Base-by-base conservation (phyloP, 495 filamentous ascomycete species). In the Podospora tetraspora region DNA sequence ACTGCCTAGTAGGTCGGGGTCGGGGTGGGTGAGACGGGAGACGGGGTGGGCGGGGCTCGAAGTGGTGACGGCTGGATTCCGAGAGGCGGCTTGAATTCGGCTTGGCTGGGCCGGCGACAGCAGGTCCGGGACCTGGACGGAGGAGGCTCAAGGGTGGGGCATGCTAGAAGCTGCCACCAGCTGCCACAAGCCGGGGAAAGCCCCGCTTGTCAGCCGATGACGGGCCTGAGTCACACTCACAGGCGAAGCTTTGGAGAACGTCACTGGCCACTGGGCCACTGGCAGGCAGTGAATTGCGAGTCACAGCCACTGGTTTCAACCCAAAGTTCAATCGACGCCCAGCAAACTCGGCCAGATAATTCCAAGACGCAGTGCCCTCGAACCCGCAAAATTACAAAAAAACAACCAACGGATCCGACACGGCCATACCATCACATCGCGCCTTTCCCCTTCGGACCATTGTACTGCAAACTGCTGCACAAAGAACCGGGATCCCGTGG, bases 161-260 rank as follows among this genome's bases (percentile, higher is more conserved):
- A 19, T 61, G 66, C 60, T 61, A 29, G 34, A 24, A 68, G 66
- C 71, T 71, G 71, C 27, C 68, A 65, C 62, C 68, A 69, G 69
- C 63, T 68, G 68, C 43, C 63, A 22, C 43, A 27, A 21, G 22
- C 16, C 22, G 22, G 34, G 25, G n/a, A 25, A 25, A 12, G 37
- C 70, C 73, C 74, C 74, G 66, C 75, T 63, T 74, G 62, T 78
- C 76, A 78, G 70, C 68, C 77, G 76, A 76, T 59, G 19, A n/a
- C 62, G 65, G 66, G 27, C 57, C 73, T 77, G 75, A 76, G 69
- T 77, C 73, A 77, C 76, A 68, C 43, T 8, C 19, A 19, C 43
- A 52, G 32, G 67, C 58, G 61, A 68, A 52, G 59, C 43, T 57
- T 61, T 21, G 61, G 65, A 52, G 68, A 74, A 78, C 76, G 76